phyloP scores from a whole-genome alignment of 768 basidiomycete species.

The Gelatoporia subvermispora region DNA sequence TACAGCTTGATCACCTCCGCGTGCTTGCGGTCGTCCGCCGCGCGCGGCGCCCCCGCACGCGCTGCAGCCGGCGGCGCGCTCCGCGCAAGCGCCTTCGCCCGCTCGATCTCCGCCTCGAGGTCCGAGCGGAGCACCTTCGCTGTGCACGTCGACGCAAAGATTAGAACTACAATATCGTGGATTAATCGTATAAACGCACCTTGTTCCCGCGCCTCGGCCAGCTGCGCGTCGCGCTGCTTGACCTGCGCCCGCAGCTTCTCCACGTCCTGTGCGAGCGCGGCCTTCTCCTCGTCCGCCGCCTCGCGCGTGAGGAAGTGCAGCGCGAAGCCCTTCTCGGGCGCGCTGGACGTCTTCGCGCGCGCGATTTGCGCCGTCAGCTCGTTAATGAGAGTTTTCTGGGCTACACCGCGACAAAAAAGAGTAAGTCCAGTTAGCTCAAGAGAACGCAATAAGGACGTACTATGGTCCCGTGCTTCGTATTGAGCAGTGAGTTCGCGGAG shows the following conservation, averaged over 20 bases:
- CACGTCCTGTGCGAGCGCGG: slow-evolving; percentile 44
- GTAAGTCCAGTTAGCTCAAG: not conserved
- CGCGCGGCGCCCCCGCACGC: slow-evolving; percentile 28
- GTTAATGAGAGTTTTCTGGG: slow-evolving; percentile 49
- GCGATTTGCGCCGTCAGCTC: slow-evolving; percentile 53
- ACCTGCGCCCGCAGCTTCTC: slow-evolving; percentile 36
- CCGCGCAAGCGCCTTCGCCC: slow-evolving; percentile 36
- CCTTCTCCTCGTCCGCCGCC: slow-evolving; percentile 66
- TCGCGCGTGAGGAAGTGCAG: slow-evolving; percentile 71
- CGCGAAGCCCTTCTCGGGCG: slow-evolving; percentile 42
- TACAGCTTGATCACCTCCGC: slow-evolving; percentile 66
- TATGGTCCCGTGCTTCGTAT: slow-evolving; percentile 46
- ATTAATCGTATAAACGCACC: slow-evolving; percentile 28
- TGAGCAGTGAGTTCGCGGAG: slow-evolving; percentile 44
- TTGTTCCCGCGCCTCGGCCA: slow-evolving; percentile 40
- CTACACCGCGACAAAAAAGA: slow-evolving; percentile 29
- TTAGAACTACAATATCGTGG: no score
- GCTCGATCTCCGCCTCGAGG: slow-evolving; percentile 59
- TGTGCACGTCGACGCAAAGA: slow-evolving; percentile 20
- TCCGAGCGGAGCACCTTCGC: slow-evolving; percentile 50
- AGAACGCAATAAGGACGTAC: slow-evolving; percentile 30
- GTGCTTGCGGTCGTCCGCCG: slow-evolving; percentile 52
- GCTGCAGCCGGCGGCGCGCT: slow-evolving; percentile 35
- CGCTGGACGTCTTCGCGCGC: slow-evolving; percentile 41
- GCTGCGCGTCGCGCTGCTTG: slow-evolving; percentile 36